Evolutionary conservation across 2,329 filamentous ascomycete genomes (phyloP).

Genomic region (Phialocephala subalpina): DNA sequence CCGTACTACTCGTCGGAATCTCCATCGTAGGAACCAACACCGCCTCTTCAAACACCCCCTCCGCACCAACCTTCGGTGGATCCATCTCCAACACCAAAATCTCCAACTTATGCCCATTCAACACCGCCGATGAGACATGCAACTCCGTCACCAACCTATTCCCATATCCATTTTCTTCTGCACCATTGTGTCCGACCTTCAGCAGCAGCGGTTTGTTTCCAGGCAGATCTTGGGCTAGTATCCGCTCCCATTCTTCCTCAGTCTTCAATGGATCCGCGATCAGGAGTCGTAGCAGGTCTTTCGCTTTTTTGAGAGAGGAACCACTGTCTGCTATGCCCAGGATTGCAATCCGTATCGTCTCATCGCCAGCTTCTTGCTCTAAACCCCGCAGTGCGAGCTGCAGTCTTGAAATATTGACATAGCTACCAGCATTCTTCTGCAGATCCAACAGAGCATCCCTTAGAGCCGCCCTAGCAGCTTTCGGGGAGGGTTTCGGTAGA

Average conservation of each 20-base stretch:
- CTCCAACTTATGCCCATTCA: conserved; percentile 71
- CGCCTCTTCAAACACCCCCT: conserved; percentile 63
- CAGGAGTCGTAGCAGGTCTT: conserved; percentile 72
- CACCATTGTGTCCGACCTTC: conserved; percentile 54
- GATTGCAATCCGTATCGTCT: conserved; percentile 66
- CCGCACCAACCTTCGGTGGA: conserved; percentile 54
- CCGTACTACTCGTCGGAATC: conserved; percentile 69
- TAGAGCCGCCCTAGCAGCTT: conserved; percentile 33
- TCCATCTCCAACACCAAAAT: conserved; percentile 63
- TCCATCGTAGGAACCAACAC: conserved; percentile 80
- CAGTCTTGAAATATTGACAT: conserved; percentile 73
- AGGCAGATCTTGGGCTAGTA: conserved; percentile 56
- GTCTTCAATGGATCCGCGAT: conserved; percentile 74
- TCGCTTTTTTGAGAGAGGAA: conserved; percentile 57
- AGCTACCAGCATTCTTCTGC: conserved; percentile 65
- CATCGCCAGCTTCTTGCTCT: conserved; percentile 61
- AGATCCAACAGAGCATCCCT: conserved; percentile 61
- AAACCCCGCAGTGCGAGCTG: conserved; percentile 75
- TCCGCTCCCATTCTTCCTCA: conserved; percentile 71
- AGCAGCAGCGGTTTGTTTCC: conserved; percentile 66
- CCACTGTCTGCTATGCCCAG: conserved; percentile 53
- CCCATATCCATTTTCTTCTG: conserved; percentile 42
- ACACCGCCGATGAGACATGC: conserved; percentile 66
- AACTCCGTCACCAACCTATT: conserved; percentile 64
- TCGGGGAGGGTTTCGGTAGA: neutral